Base-by-base conservation (phyloP, 495 filamentous ascomycete species). In the Penicillium samsonianum region DNA sequence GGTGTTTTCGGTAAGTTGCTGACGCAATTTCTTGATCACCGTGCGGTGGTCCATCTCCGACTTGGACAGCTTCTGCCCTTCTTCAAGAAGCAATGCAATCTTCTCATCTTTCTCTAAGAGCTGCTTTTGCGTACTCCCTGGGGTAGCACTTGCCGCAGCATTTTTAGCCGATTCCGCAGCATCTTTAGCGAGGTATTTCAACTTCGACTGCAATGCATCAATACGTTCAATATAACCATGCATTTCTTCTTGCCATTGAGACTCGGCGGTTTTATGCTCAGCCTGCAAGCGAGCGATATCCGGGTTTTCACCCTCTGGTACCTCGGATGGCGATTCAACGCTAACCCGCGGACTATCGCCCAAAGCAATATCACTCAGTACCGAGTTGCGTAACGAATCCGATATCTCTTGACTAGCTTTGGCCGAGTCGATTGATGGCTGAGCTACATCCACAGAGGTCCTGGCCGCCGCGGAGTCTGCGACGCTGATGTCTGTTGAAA, bases 41-140 rank as follows among this genome's bases (percentile, higher is more conserved):
- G 84, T 86, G 40, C 91, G 79, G 59, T 94, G 86, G 62, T 89
- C 88, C 64, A 97, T 80, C 62, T 98, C 94, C 16, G 84, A 87
- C 63, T 87, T 90, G 4, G 88, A 89, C 11, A 98, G 80, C 58
- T 90, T 92, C 66, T 96, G 90, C 0, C 95, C 94, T 73, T 98
- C 94, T 64, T 95, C 87, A 72, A 98, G 87, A 14, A 98, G 75
- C 41, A 92, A 78, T 5, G 91, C 89, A 55, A 97, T 94, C 61
- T 90, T 88, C 61, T 93, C 90, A 58, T 97, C 91, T 57, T 92
- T 93, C 65, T 94, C 91, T 9, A 90, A 86, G 9, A 96, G 72
- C 63, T 89, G 90, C 67, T 86, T 90, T 51, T 96, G 90, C 5
- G 74, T 31, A 59, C 84, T 89, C 3, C 87, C 86, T 0, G 83